Percentiles rank a stretch among this genome's conserved stretches.
phyloP scores from a whole-genome alignment of 371 early-diverging fungal genomes.

The Actinomortierella wolfii region DNA sequence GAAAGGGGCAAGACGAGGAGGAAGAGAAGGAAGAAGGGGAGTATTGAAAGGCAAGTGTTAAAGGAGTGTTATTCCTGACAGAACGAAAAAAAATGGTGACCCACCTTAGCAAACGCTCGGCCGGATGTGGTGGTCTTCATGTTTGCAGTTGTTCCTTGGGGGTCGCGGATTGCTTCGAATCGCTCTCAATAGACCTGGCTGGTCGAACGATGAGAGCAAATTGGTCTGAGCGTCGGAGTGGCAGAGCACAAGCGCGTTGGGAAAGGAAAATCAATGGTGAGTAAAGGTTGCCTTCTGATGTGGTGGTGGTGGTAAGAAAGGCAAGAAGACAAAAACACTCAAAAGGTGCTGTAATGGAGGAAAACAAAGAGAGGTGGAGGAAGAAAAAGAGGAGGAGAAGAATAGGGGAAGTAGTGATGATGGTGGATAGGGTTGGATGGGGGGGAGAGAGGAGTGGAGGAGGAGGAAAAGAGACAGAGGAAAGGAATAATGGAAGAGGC shows the following conservation, averaged over 20 bases:
- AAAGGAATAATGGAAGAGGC: no score
- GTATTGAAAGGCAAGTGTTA: not conserved
- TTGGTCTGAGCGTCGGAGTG: no score
- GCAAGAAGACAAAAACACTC: no score
- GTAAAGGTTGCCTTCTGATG: no score
- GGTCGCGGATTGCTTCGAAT: not conserved
- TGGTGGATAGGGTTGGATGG: not conserved
- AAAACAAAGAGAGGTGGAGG: not conserved
- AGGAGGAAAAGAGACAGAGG: not conserved
- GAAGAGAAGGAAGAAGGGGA: not conserved
- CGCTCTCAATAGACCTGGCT: no score
- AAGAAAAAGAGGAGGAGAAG: not conserved
- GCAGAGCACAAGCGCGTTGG: no score
- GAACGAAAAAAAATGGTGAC: conserved; percentile 2
- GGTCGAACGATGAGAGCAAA: no score
- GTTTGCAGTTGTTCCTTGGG: conserved; percentile 6
- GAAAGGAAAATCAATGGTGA: no score
- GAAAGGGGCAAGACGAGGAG: not conserved
- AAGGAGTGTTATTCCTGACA: not conserved
- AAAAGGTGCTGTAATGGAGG: no score
- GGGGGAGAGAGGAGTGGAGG: conserved; percentile 2
- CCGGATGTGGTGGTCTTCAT: conserved; percentile 51
- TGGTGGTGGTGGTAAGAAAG: no score
- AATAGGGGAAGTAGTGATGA: not conserved
- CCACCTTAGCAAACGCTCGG: conserved; percentile 49